phyloP scores from a whole-genome alignment of 495 filamentous ascomycete genomes.

The Penicillium samsonianum region DNA sequence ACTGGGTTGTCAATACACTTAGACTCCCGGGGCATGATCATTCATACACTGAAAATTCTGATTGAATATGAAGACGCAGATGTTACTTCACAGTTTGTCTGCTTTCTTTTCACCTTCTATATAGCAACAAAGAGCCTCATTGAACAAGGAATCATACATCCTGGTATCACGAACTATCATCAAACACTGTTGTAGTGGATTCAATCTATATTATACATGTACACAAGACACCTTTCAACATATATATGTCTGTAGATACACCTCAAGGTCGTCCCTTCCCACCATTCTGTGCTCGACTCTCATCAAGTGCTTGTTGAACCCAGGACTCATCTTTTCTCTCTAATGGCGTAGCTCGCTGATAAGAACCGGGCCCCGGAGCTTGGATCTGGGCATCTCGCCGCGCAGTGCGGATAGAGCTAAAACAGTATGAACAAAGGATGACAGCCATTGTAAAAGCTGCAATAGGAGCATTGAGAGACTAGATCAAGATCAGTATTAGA shows the following conservation, averaged over 20 bases:
- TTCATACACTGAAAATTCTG: constrained; percentile 55
- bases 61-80: constrained; percentile 32
- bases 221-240: background rate
- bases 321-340: constrained; percentile 31
- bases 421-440: constrained; percentile 50
- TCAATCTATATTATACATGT: background rate
- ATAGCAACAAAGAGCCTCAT: background rate
- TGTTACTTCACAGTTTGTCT: constrained; percentile 6
- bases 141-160: background rate
- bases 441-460: constrained; percentile 54
- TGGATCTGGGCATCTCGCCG: constrained; percentile 36
- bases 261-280: constrained; percentile 8
- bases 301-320: constrained; percentile 45
- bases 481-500: constrained; percentile 11
- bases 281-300: constrained; percentile 22
- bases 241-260: background rate
- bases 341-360: constrained; percentile 7
- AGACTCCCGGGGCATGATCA: constrained; percentile 42
- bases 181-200: background rate
- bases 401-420: constrained; percentile 51
- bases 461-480: constrained; percentile 51
- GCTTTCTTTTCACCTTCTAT: background rate
- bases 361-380: constrained; percentile 11
- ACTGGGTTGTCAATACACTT: constrained; percentile 36
- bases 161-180: constrained; percentile 4